These are phyloP conservation scores for Dorcoceras hygrometricum DNA, from an alignment of 257 asterid species.

Conservation along the genomic window DNA sequence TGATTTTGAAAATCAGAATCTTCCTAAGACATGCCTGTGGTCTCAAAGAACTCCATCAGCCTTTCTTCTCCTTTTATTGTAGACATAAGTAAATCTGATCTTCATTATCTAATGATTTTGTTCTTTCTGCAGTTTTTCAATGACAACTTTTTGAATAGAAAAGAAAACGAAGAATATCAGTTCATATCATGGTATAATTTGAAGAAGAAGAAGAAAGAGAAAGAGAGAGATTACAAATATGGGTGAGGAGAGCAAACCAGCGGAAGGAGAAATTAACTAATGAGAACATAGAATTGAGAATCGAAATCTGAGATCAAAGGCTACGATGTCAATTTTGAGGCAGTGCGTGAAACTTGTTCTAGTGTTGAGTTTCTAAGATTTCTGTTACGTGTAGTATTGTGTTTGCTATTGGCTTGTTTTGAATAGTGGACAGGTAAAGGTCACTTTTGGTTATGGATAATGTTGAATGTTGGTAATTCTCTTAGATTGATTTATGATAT, in stretches of 20 bases:
- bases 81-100: neutral
- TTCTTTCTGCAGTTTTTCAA: constrained; percentile 28
- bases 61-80: constrained; percentile 32
- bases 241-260: constrained; percentile 27
- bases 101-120: constrained; percentile 24
- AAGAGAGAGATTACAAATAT: constrained; percentile 39
- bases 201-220: neutral
- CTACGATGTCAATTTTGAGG: constrained; percentile 48
- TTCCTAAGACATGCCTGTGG: constrained; percentile 56
- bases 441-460: no score
- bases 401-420: no score
- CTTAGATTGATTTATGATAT: no score
- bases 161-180: neutral
- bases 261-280: neutral
- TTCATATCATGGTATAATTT: neutral
- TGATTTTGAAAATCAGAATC: constrained; percentile 48
- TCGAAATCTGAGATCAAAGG: constrained; percentile 49
- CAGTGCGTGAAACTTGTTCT: constrained; percentile 37
- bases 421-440: no score
- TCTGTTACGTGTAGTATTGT: no score
- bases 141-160: neutral
- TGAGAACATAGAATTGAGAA: constrained; percentile 20
- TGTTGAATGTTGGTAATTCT: no score
- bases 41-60: constrained; percentile 50
- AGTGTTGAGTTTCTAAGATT: constrained; percentile 51